Evolutionary conservation across 2,329 filamentous ascomycete species (phyloP).

Genomic region (Alternaria brassicae): DNA sequence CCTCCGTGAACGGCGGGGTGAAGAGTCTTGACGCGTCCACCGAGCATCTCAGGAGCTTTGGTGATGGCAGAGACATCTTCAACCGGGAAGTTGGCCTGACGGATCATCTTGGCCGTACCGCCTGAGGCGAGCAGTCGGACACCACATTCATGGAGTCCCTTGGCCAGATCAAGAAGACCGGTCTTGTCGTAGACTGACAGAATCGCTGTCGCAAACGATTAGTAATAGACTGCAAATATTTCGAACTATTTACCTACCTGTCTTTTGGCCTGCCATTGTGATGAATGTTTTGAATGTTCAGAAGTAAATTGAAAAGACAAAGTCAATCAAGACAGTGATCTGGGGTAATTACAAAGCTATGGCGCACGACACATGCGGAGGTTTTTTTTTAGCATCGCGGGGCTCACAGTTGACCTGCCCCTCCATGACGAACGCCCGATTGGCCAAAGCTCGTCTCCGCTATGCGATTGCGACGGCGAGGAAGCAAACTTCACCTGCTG

Average conservation of each 20-base stretch:
- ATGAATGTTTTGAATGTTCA: conserved; percentile 13
- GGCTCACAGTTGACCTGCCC: conserved; percentile 16
- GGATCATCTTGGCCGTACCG: conserved; percentile 94
- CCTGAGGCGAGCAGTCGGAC: conserved; percentile 82
- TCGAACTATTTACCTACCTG: conserved; percentile 29
- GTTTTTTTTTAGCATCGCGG: conserved; percentile 27
- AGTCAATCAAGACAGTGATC: conserved; percentile 17
- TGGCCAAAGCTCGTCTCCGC: conserved; percentile 16
- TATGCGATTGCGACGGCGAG: background rate
- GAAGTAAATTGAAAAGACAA: conserved; percentile 23
- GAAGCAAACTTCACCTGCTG: background rate
- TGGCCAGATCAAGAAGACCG: conserved; percentile 56
- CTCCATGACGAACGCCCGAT: conserved; percentile 13
- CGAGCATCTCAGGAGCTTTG: conserved; percentile 92
- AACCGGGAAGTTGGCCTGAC: conserved; percentile 93
- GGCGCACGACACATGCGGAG: conserved; percentile 25
- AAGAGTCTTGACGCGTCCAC: conserved; percentile 90
- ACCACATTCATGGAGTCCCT: conserved; percentile 48
- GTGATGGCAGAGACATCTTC: conserved; percentile 99
- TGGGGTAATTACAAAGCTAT: conserved; percentile 31
- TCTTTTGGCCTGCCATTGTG: conserved; percentile 49
- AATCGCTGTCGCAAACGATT: conserved; percentile 66
- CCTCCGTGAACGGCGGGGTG: conserved; percentile 86
- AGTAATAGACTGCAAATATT: background rate
- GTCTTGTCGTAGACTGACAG: conserved; percentile 99